A percentile compares a stretch with the other conserved stretches of the same genome.
phyloP scores from a whole-genome alignment of 2,329 filamentous ascomycete species.

The Aspergillus costaricaensis region DNA sequence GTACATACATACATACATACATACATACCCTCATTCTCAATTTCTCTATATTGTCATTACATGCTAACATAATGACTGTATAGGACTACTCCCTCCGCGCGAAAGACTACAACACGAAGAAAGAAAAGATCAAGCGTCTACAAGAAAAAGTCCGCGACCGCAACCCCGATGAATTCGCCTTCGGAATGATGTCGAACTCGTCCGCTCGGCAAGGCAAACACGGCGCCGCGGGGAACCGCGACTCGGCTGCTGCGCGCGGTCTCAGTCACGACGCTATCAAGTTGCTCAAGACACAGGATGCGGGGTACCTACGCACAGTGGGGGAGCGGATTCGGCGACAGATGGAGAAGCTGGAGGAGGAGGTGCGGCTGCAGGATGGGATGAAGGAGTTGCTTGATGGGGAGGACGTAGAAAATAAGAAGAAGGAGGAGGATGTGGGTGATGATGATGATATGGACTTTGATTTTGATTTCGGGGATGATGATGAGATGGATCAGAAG shows the following conservation, averaged over 20 bases:
- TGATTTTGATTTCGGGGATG: constrained; percentile 25
- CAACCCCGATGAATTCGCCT: constrained; percentile 68
- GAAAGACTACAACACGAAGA: constrained; percentile 64
- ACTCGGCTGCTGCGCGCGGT: constrained; percentile 44
- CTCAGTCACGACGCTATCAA: constrained; percentile 61
- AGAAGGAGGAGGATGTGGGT: constrained; percentile 25
- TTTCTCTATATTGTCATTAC: too few relatives aligned
- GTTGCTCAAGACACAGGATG: constrained; percentile 67
- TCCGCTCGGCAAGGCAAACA: constrained; percentile 48
- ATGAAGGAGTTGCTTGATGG: constrained; percentile 35
- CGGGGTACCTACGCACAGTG: constrained; percentile 61
- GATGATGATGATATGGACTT: constrained; percentile 26
- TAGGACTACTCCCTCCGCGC: constrained; percentile 67
- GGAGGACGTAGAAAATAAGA: constrained; percentile 24
- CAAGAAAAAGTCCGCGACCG: constrained; percentile 61
- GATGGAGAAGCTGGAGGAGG: constrained; percentile 52
- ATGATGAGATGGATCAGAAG: constrained; percentile 25
- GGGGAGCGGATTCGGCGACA: constrained; percentile 58
- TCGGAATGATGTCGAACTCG: constrained; percentile 61
- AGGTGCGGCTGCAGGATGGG: constrained; percentile 45
- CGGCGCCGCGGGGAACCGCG: constrained; percentile 40
- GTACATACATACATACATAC: constrained; percentile 52
- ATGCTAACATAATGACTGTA: too few relatives aligned
- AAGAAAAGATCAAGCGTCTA: constrained; percentile 60
- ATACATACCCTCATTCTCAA: neutral